phyloP scores from a whole-genome alignment of 208 protist species.

The Wallacemonas rigidus region DNA sequence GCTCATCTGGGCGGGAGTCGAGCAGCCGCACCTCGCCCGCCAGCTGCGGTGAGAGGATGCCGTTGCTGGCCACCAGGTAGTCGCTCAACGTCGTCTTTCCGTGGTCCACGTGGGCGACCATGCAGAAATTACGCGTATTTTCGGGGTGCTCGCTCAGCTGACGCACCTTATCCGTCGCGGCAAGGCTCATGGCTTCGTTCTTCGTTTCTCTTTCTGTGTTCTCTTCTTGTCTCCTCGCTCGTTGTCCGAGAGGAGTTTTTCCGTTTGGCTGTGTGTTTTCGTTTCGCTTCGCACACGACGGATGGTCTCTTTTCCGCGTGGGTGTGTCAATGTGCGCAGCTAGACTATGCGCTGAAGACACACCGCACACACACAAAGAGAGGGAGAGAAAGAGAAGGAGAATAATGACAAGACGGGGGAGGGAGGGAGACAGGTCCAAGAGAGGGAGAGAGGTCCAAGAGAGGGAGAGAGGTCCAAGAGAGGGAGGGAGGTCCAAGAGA shows the following conservation, averaged over 20 bases:
- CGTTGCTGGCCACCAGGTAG: conserved; percentile 97
- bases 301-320: too few relatives aligned
- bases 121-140: conserved; percentile 96
- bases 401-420: conserved; percentile 12
- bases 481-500: background rate
- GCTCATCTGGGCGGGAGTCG: conserved; percentile 97
- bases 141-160: conserved; percentile 70
- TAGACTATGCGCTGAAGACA: too few relatives aligned
- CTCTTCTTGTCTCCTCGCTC: background rate
- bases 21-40: conserved; percentile 98
- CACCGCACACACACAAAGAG: background rate
- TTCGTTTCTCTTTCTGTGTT: background rate
- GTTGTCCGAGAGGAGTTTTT: background rate
- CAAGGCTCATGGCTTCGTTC: conserved; percentile 36
- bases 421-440: background rate
- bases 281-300: too few relatives aligned
- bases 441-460: background rate
- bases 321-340: too few relatives aligned
- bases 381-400: conserved; percentile 5
- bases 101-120: conserved; percentile 99
- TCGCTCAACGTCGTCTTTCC: conserved; percentile 99
- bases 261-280: too few relatives aligned
- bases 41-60: conserved; percentile 96
- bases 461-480: background rate
- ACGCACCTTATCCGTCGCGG: conserved; percentile 43